Conservation (phyloP, 202 grass and related monocot species). For the Brachypodium distachyon region DNA sequence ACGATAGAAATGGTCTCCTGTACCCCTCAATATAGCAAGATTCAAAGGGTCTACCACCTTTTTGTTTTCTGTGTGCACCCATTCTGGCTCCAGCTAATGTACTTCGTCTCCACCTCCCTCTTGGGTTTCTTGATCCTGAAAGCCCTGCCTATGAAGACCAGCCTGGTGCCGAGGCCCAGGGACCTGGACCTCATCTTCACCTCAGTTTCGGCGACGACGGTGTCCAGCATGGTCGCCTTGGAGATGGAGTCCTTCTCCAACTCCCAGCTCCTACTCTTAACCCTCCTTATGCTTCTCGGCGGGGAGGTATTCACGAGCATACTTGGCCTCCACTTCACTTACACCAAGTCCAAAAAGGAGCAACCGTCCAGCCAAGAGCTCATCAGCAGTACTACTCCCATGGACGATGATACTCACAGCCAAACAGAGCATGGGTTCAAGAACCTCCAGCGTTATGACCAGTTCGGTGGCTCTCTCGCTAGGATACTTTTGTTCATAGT, state of each 20-base stretch:
- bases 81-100: constrained; percentile 49
- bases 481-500: constrained; percentile 30
- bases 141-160: constrained; percentile 22
- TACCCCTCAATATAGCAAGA: neutral
- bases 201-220: constrained; percentile 47
- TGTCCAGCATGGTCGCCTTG: constrained; percentile 52
- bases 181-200: constrained; percentile 61
- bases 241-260: constrained; percentile 71
- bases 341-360: constrained; percentile 21
- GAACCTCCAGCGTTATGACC: neutral
- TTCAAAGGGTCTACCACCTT: constrained; percentile 13
- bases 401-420: neutral
- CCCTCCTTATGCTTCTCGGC: constrained; percentile 57
- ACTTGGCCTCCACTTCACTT: constrained; percentile 46
- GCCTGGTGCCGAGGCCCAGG: neutral
- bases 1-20: neutral
- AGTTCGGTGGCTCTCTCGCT: neutral
- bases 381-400: neutral
- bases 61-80: constrained; percentile 40
- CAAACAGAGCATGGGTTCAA: constrained; percentile 31
- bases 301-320: constrained; percentile 76
- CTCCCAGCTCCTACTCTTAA: constrained; percentile 49
- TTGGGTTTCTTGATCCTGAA: constrained; percentile 44
- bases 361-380: constrained; percentile 21
- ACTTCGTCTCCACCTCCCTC: constrained; percentile 45